A percentile compares a stretch with the other conserved stretches of the same genome.
Conservation (phyloP, 1,139 yeast genomes). For the Protomyces macrosporus region DNA sequence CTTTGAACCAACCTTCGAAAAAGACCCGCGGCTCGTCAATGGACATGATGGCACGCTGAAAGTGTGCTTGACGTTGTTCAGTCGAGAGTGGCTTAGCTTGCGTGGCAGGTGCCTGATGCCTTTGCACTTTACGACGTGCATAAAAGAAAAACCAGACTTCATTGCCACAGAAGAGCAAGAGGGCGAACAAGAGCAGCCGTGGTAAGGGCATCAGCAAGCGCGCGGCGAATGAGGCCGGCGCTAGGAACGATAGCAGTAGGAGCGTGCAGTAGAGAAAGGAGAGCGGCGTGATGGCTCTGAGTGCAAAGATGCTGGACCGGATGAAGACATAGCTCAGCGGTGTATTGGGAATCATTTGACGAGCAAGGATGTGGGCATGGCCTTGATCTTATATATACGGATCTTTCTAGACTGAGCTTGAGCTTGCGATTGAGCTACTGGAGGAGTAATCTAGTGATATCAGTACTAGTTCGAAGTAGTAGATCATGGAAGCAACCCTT, state of each 20-base stretch:
- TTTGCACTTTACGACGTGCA: neutral
- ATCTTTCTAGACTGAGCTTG: neutral
- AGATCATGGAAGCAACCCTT: no score
- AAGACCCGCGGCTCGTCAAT: slow-evolving; percentile 18
- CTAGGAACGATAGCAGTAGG: neutral
- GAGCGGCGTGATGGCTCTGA: slow-evolving; percentile 23
- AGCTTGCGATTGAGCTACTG: neutral
- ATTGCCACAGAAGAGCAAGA: slow-evolving; percentile 2
- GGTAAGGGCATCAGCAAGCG: neutral
- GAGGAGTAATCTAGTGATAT: no score
- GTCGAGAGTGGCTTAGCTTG: neutral
- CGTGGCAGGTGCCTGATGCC: slow-evolving; percentile 4
- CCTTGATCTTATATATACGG: neutral
- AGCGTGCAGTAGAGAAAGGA: slow-evolving; percentile 17
- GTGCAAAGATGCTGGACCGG: slow-evolving; percentile 12
- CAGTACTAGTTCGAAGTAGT: no score
- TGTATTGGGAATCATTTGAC: slow-evolving; percentile 23
- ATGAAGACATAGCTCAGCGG: slow-evolving; percentile 14
- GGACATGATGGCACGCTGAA: slow-evolving; percentile 6
- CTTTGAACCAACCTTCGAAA: slow-evolving; percentile 24
- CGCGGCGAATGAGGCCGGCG: neutral
- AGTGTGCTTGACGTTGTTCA: slow-evolving; percentile 8
- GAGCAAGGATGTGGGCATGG: neutral
- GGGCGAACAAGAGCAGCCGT: neutral
- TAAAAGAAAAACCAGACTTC: slow-evolving; percentile 25